Evolutionary conservation across 2,329 filamentous ascomycete species (phyloP).

Genomic region (Diplodia corticola): DNA sequence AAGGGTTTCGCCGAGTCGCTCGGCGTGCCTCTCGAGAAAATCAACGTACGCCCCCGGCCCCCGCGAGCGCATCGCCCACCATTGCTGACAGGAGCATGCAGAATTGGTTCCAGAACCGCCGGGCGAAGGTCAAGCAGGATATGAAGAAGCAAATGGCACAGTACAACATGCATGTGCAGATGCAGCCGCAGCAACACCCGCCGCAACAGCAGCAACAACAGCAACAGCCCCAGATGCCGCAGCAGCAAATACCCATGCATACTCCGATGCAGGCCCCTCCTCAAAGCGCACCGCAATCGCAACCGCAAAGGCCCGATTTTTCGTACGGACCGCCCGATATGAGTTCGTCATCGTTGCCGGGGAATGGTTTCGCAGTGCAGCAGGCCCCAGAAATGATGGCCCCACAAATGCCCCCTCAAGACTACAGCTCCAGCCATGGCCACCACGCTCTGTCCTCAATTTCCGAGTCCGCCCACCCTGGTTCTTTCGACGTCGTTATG

Average conservation of each 20-base stretch:
- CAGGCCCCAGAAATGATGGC: constrained; percentile 17
- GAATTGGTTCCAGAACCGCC: constrained; percentile 58
- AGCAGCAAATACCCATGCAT: constrained; percentile 10
- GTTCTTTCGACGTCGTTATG: constrained; percentile 34
- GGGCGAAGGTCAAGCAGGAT: constrained; percentile 56
- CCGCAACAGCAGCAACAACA: not conserved
- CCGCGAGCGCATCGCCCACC: constrained; percentile 14
- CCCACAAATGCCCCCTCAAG: constrained; percentile 13
- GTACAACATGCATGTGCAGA: constrained; percentile 35
- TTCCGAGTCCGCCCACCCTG: constrained; percentile 21
- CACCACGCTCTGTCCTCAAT: constrained; percentile 22
- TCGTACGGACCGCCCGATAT: constrained; percentile 32
- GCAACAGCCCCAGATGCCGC: constrained; percentile 8
- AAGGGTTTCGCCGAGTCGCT: constrained; percentile 51
- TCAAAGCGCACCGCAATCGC: constrained; percentile 14
- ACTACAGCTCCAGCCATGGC: constrained; percentile 14
- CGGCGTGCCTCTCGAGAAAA: constrained; percentile 53
- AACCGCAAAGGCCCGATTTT: constrained; percentile 5
- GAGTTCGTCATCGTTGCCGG: constrained; percentile 37
- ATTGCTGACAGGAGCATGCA: constrained; percentile 37
- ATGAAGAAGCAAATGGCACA: constrained; percentile 46
- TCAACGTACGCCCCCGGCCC: constrained; percentile 46
- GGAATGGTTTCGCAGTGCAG: constrained; percentile 24
- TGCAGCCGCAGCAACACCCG: constrained; percentile 12
- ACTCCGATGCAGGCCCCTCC: constrained; percentile 6